Percentiles rank a stretch among this genome's conserved stretches.
These are phyloP conservation scores for Erysimum pusillum DNA, from an alignment of 441 rosid genomes.

Conservation along the genomic window DNA sequence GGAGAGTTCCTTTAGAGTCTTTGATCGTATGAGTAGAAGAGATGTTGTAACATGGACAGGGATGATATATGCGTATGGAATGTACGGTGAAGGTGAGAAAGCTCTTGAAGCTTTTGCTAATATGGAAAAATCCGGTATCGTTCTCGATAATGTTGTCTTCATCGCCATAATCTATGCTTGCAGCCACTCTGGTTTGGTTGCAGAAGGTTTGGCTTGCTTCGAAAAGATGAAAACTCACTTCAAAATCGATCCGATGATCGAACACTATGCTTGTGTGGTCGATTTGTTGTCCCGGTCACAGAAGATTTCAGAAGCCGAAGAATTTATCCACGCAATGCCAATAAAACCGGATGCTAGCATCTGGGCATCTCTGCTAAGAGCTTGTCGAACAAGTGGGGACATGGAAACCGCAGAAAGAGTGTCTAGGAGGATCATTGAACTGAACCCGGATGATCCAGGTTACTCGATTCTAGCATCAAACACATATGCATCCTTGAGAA, in stretches of 20 bases:
- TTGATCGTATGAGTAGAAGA: slow-evolving; percentile 60
- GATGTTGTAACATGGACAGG: slow-evolving; percentile 82
- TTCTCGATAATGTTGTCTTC: slow-evolving; percentile 58
- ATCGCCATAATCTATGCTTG: slow-evolving; percentile 62
- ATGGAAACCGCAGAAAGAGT: slow-evolving; percentile 59
- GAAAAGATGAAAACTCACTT: slow-evolving; percentile 54
- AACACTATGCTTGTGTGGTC: slow-evolving; percentile 64
- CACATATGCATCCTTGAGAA: slow-evolving; percentile 62
- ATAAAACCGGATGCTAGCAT: slow-evolving; percentile 62
- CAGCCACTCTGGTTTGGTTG: slow-evolving; percentile 68
- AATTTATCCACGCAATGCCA: slow-evolving; percentile 59
- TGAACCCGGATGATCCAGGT: slow-evolving; percentile 61
- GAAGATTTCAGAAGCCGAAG: slow-evolving; percentile 55
- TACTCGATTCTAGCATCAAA: slow-evolving; percentile 71
- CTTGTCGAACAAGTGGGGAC: slow-evolving; percentile 59
- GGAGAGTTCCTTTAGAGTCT: slow-evolving; percentile 51
- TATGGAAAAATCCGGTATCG: slow-evolving; percentile 55
- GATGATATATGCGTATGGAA: slow-evolving; percentile 69
- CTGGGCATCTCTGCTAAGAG: slow-evolving; percentile 67
- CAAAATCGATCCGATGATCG: slow-evolving; percentile 52
- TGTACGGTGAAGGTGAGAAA: slow-evolving; percentile 69
- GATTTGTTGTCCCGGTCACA: slow-evolving; percentile 66
- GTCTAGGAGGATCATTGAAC: slow-evolving; percentile 55
- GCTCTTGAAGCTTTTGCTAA: slow-evolving; percentile 56
- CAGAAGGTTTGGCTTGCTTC: slow-evolving; percentile 56